Evolutionary conservation across 2,329 filamentous ascomycete species (phyloP).

Genomic region (Epichloe bromicola): DNA sequence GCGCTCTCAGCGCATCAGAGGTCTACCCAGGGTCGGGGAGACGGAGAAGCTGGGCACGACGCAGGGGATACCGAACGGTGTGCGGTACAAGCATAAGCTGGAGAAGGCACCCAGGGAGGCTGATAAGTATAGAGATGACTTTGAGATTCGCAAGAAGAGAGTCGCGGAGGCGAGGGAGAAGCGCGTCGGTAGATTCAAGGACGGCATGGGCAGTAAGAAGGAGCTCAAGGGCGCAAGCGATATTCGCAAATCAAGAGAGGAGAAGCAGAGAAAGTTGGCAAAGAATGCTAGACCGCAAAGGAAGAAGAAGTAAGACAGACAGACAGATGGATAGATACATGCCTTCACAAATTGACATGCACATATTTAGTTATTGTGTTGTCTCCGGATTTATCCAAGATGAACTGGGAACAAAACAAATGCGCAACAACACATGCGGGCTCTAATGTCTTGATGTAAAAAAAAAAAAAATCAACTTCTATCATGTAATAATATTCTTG

Average conservation of each 20-base stretch:
- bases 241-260: conserved; percentile 67
- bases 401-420: too few species aligned
- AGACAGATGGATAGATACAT: too few species aligned
- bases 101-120: conserved; percentile 85
- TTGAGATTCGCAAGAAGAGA: conserved; percentile 78
- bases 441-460: too few species aligned
- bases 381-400: too few species aligned
- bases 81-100: conserved; percentile 71
- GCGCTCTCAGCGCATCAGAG: conserved; percentile 67
- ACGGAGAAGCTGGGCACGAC: conserved; percentile 40
- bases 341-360: too few species aligned
- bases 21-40: conserved; percentile 73
- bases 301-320: conserved; percentile 27
- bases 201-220: conserved; percentile 56
- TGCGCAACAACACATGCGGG: too few species aligned
- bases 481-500: too few species aligned
- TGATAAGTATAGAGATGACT: conserved; percentile 87
- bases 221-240: conserved; percentile 77
- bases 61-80: conserved; percentile 18
- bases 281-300: conserved; percentile 79
- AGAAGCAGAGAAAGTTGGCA: conserved; percentile 62
- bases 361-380: too few species aligned
- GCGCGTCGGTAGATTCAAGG: conserved; percentile 59
- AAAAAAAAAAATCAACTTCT: too few species aligned
- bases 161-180: conserved; percentile 80